Conservation (phyloP, 2,329 filamentous ascomycete genomes). For the Daldinia sp. region DNA sequence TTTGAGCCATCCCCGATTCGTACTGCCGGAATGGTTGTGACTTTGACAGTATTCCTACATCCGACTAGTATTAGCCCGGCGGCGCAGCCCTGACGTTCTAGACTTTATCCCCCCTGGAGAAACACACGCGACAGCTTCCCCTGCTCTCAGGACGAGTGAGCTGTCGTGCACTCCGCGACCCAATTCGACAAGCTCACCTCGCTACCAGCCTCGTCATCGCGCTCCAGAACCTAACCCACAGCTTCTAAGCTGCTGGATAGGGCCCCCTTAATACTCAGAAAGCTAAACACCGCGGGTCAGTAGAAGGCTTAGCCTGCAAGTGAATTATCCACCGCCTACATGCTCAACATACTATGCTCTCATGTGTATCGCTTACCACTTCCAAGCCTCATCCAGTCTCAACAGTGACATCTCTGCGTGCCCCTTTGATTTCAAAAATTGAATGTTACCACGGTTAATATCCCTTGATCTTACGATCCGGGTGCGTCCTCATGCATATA, state of each 20-base stretch:
- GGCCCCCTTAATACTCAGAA: background rate
- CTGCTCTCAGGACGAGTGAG: constrained; percentile 15
- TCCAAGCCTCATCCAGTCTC: background rate
- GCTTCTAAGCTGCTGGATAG: background rate
- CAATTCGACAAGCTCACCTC: constrained; percentile 2
- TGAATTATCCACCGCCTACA: background rate
- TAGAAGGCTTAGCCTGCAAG: background rate
- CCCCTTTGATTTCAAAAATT: constrained; percentile 5
- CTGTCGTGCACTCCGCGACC: constrained; percentile 10
- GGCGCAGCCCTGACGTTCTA: background rate
- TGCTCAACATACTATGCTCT: background rate
- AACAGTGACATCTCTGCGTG: background rate
- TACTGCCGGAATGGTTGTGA: constrained; percentile 13
- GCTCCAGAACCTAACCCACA: background rate
- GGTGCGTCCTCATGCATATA: constrained; percentile 10
- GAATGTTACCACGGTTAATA: constrained; percentile 16
- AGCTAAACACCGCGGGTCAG: background rate
- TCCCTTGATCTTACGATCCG: constrained; percentile 9
- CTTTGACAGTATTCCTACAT: constrained; percentile 5
- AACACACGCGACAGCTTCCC: background rate
- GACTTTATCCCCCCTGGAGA: background rate
- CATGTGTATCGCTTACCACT: background rate
- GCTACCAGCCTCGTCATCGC: constrained; percentile 4
- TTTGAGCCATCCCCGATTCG: constrained; percentile 11
- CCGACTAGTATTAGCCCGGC: constrained; percentile 7